Evolutionary conservation across 441 rosid species (phyloP), one percentile per base, ranked within the genome.

Genomic region (Populus hybrid): DNA sequence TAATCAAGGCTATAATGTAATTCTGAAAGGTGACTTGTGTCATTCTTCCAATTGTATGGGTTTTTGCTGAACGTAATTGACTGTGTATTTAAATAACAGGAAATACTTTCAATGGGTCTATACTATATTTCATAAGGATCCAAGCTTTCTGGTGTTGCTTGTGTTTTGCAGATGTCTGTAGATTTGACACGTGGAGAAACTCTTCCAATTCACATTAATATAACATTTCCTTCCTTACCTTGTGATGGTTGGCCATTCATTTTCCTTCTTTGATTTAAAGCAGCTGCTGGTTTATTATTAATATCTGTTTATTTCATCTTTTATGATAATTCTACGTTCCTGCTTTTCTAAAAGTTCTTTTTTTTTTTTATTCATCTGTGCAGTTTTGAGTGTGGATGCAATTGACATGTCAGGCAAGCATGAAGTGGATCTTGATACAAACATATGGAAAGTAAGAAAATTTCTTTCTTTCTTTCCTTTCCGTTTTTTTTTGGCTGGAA

Each of bases 361-460:
- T 77, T 71, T 64, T 24, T 24, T 57, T 11, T 83, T 71, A 28
- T 28, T 74, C 20, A 63, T 21, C 75, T 74, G 72, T 86, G 81
- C 86, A 96, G 99, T 94, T 32, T 78, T 94, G 85, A 96, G 99
- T 74, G 86, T 96, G 74, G 99, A 96, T 85, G 99, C 99, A 78
- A 94, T 94, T 85, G 98, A 96, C 83, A 93, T 96, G 99, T 96
- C 99, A 3, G 99, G 99, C 79, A 96, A 94, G 88, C 99, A 96
- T 83, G 98, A 96, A 93, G 99, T 96, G 76, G 99, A 96, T 88
- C 98, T 96, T n/a, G 97, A 94, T 83, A 96, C 98, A 74, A 94
- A 88, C 84, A 91, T 96, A 79, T 96, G 98, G 99, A 96, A 96
- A 85, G 99, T 96, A 88, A 82, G 86, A 69, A 6, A 40, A 34